Conservation (phyloP, 1,284 basidiomycete genomes). For the Rhodotorula sp. region DNA sequence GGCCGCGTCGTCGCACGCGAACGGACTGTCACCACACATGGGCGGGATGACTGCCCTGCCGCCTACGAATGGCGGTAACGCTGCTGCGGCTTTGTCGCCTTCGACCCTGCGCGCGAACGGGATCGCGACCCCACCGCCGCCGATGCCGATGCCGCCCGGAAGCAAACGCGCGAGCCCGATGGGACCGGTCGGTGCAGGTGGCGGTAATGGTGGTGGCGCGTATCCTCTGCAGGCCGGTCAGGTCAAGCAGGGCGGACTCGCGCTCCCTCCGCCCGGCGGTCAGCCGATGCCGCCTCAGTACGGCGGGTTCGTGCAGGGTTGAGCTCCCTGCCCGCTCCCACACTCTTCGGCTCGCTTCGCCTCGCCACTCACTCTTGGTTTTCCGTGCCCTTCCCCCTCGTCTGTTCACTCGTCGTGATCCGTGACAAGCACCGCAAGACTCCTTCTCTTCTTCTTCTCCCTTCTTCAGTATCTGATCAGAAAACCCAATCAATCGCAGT, state of each 20-base stretch:
- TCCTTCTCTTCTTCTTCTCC: background rate
- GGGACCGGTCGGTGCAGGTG: slow-evolving; percentile 3
- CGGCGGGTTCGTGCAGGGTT: slow-evolving; percentile 15
- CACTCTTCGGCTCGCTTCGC: background rate
- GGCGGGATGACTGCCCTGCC: slow-evolving; percentile 1
- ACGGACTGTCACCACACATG: slow-evolving; percentile 16
- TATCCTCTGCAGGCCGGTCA: background rate
- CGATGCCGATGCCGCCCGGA: background rate
- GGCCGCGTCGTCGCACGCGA: slow-evolving; percentile 6
- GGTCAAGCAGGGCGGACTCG: background rate
- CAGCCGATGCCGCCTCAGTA: slow-evolving; percentile 8
- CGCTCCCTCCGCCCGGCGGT: background rate
- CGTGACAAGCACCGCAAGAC: background rate
- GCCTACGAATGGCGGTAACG: background rate
- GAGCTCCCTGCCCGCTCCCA: no score
- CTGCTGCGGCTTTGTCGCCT: slow-evolving; percentile 3
- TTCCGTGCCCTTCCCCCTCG: background rate
- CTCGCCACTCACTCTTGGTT: background rate
- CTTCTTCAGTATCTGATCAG: background rate
- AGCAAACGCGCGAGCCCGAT: slow-evolving; percentile 13
- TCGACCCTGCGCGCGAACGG: slow-evolving; percentile 4
- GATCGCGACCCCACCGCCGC: slow-evolving; percentile 12
- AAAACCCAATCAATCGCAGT: background rate
- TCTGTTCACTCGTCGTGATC: background rate
- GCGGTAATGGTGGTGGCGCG: background rate